Base-by-base conservation (phyloP, 768 basidiomycete genomes). In the Psilocybe cubensis region DNA sequence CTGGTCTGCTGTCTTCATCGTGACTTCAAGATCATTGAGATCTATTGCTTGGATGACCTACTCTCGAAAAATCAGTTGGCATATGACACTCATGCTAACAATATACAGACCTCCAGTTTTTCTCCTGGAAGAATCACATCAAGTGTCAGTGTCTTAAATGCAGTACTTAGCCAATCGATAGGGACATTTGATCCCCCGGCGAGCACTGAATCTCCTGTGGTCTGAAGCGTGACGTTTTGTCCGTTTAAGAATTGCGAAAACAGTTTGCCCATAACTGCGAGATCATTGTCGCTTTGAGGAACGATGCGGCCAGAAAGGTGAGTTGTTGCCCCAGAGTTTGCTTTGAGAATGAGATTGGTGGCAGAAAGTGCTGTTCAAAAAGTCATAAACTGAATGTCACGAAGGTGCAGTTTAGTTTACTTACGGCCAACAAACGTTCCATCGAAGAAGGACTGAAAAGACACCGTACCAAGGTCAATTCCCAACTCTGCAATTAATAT, bases 181-280 rank as follows among this genome's bases (percentile, higher is more conserved):
- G 82, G 73, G 20, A 70, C 71, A 54, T 70, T 73, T 1, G 84
- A 73, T 21, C 84, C 85, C 9, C 73, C 68, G 11, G 88, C 86
- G 52, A 84, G 81, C 5, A 89, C 87, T 17, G 83, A 81, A 31
- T 83, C 73, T 23, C 89, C 88, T 24, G 74, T 76, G 12, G 86
- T 83, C 23, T 75, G 70, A 43, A 91, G 74, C 0, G 86, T 87
- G 58, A 83, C 79, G 56, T 89, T 88, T 58, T 84, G 68, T 3
- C 84, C 88, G 17, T 81, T 78, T 52, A 90, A 74, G 70, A 82
- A 91, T 44, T 82, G 74, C 0, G 87, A 85, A 73, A 89, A 90
- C n/a, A 90, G 76, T 23, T 69, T 69, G 12, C 89, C 88, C 8
- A 89, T 76, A 8, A 74, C 73, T 18, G 80, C 72, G 14, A 89